A percentile compares a stretch with the other conserved stretches of the same genome.
phyloP scores from a whole-genome alignment of 2,329 filamentous ascomycete species.

The Talaromyces funiculosus region DNA sequence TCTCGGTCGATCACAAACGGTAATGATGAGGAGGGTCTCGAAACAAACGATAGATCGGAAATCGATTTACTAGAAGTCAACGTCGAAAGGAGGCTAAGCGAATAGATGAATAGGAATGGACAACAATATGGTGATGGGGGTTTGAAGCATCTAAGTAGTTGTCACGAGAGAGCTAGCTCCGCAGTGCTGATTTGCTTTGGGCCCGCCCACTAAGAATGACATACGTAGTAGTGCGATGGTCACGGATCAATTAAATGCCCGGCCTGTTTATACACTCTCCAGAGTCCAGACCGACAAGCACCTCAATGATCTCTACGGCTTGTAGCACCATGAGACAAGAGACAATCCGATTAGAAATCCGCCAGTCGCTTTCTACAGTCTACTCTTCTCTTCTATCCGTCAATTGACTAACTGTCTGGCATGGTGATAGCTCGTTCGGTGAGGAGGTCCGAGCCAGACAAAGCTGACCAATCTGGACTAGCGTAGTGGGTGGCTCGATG shows the following conservation, averaged over 20 bases:
- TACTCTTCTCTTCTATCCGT: background rate
- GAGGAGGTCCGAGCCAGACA: slow-evolving; percentile 3
- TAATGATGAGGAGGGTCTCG: background rate
- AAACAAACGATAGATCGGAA: background rate
- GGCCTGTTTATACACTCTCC: background rate
- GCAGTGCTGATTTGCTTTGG: background rate
- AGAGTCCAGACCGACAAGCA: background rate
- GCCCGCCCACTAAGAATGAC: slow-evolving; percentile 3
- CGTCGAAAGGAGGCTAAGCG: background rate
- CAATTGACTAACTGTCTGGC: background rate
- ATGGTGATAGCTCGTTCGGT: background rate
- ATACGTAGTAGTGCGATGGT: slow-evolving; percentile 10
- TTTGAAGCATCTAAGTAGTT: background rate
- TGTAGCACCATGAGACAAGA: background rate
- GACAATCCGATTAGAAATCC: background rate
- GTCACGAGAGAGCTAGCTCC: slow-evolving; percentile 3
- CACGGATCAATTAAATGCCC: slow-evolving; percentile 3
- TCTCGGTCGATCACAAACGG: background rate
- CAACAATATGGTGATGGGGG: slow-evolving; percentile 5
- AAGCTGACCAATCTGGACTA: slow-evolving; percentile 10
- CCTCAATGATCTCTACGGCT: background rate
- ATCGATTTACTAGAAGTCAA: background rate
- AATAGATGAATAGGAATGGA: background rate
- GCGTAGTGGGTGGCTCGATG: slow-evolving; percentile 2
- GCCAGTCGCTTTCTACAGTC: background rate